These are phyloP conservation scores for Lepiota subincarnata DNA, from an alignment of 768 basidiomycete species.

Conservation along the genomic window DNA sequence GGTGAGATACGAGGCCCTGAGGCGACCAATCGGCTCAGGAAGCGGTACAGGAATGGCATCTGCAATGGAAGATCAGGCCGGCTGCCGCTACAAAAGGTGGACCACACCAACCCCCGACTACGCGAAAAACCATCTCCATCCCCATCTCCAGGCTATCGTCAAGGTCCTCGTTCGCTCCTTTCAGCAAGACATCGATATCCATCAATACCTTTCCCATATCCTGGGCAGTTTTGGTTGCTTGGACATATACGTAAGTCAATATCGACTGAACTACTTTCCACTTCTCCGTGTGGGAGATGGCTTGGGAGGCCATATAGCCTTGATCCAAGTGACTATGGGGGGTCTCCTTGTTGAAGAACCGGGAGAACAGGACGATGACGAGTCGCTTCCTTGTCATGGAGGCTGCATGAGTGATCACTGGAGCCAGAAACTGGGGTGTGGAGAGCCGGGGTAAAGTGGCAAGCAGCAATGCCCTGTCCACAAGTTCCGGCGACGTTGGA, in stretches of 20 bases:
- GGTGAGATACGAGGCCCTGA: conserved; percentile 35
- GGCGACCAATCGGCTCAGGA: conserved; percentile 34
- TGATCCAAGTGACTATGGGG: conserved; percentile 11
- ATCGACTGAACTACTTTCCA: conserved; percentile 75
- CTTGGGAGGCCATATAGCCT: conserved; percentile 21
- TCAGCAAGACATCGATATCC: conserved; percentile 73
- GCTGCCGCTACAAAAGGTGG: neutral
- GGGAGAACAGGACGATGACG: conserved; percentile 61
- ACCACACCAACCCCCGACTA: conserved; percentile 40
- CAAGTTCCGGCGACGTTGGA: conserved; percentile 17
- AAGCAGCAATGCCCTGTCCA: conserved; percentile 41
- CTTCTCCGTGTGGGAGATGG: conserved; percentile 38
- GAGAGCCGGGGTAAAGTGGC: conserved; percentile 49
- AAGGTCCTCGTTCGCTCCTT: conserved; percentile 46
- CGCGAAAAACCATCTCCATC: conserved; percentile 44
- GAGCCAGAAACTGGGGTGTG: conserved; percentile 51
- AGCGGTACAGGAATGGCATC: conserved; percentile 39
- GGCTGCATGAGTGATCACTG: conserved; percentile 50
- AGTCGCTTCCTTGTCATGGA: conserved; percentile 45
- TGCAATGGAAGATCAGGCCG: conserved; percentile 15
- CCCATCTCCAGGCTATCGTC: conserved; percentile 38
- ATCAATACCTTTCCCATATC: conserved; percentile 65
- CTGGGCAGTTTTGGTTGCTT: conserved; percentile 74
- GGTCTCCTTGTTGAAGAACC: conserved; percentile 44
- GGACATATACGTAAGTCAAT: conserved; percentile 81